These are phyloP conservation scores for Aschersonia sp. DNA, from an alignment of 2,329 filamentous ascomycete genomes.

Conservation along the genomic window DNA sequence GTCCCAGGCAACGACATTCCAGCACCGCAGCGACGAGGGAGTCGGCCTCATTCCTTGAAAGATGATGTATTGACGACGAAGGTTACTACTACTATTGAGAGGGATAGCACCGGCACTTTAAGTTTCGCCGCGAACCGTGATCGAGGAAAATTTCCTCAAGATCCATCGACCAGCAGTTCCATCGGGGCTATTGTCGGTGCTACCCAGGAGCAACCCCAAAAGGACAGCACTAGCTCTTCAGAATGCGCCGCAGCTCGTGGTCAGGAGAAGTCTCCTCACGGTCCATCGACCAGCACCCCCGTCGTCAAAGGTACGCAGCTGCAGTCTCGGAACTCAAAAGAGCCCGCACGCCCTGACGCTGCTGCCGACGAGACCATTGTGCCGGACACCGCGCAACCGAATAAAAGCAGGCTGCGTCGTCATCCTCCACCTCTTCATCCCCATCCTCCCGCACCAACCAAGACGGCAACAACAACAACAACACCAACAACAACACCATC, in stretches of 20 bases:
- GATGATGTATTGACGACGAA: too few relatives aligned
- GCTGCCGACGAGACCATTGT: conserved; percentile 14
- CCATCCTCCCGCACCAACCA: not conserved
- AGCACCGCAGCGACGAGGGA: not conserved
- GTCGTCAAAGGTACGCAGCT: conserved; percentile 17
- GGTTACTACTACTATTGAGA: too few relatives aligned
- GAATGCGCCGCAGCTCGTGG: too few relatives aligned
- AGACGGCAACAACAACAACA: not conserved
- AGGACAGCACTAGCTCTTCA: too few relatives aligned
- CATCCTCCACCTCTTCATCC: too few relatives aligned
- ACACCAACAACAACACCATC: too few relatives aligned
- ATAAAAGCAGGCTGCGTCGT: conserved; percentile 9
- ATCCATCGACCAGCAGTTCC: too few relatives aligned
- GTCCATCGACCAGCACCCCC: not conserved
- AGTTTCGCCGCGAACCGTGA: too few relatives aligned
- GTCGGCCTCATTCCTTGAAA: too few relatives aligned
- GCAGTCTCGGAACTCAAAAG: not conserved
- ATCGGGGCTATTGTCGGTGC: too few relatives aligned
- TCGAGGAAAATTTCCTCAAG: too few relatives aligned
- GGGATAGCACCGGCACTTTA: too few relatives aligned
- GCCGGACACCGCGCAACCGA: conserved; percentile 13
- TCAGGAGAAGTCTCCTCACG: not conserved
- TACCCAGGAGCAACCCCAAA: not conserved
- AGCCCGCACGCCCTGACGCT: not conserved
- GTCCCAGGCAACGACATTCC: not conserved